Evolutionary conservation across 164 flowering plant species (phyloP).

Genomic region (Nymphaea thermarum): DNA sequence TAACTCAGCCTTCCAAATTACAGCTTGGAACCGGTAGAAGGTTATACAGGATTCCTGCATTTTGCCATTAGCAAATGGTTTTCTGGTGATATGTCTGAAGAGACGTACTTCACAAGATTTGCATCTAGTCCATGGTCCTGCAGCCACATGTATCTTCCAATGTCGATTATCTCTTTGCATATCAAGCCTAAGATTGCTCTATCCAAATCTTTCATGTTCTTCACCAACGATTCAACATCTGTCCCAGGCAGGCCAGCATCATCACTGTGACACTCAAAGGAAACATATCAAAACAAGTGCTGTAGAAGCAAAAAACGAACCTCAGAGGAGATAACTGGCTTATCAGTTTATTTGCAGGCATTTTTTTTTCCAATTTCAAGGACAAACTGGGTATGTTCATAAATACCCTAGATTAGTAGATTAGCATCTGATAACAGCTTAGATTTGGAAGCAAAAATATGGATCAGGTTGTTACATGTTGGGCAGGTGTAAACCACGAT

Average conservation of each 20-base stretch:
- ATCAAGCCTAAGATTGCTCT: slow-evolving; percentile 74
- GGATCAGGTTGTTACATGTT: no score
- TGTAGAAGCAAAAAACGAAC: neutral
- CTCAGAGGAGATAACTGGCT: neutral
- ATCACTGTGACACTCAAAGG: neutral
- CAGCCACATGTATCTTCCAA: slow-evolving; percentile 77
- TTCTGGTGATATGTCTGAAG: slow-evolving; percentile 70
- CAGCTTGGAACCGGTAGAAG: no score
- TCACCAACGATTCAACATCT: slow-evolving; percentile 36
- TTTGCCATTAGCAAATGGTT: slow-evolving; percentile 66
- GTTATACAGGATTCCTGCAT: neutral
- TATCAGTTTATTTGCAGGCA: no score
- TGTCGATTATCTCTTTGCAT: slow-evolving; percentile 89
- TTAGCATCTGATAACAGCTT: no score
- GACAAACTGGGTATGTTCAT: no score
- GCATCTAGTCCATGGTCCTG: slow-evolving; percentile 43
- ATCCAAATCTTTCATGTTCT: slow-evolving; percentile 47
- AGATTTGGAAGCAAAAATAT: no score
- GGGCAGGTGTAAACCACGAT: slow-evolving; percentile 9
- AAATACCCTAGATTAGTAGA: no score
- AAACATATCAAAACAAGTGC: neutral
- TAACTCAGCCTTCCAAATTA: no score
- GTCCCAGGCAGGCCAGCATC: slow-evolving; percentile 8
- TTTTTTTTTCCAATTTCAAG: no score
- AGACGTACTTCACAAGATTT: slow-evolving; percentile 65